phyloP scores from a whole-genome alignment of 106 monocot genomes.

The Dioscorea alata region DNA sequence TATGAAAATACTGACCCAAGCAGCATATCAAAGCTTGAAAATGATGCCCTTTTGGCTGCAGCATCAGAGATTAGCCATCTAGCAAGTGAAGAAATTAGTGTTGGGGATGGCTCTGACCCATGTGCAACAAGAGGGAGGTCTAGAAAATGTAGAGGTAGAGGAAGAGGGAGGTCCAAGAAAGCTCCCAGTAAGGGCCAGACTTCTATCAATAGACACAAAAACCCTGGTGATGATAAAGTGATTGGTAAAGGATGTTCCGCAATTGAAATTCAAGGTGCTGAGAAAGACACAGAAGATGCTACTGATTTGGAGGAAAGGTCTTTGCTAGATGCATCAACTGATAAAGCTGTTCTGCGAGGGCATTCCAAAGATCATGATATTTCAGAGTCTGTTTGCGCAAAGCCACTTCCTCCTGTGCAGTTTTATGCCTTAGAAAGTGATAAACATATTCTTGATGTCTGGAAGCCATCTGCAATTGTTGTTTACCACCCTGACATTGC shows the following conservation, averaged over 20 bases:
- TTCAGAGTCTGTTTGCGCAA: constrained; percentile 18
- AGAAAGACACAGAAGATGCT: constrained; percentile 11
- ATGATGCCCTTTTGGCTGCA: constrained; percentile 75
- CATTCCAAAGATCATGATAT: constrained; percentile 12
- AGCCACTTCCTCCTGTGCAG: constrained; percentile 75
- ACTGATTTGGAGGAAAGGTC: constrained; percentile 3
- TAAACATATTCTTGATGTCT: constrained; percentile 51
- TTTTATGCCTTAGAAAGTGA: constrained; percentile 90
- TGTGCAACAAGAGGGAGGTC: constrained; percentile 1
- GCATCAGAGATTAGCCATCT: constrained; percentile 55
- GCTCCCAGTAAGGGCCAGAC: constrained; percentile 1
- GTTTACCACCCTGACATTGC: constrained; percentile 92
- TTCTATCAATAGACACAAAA: constrained; percentile 22
- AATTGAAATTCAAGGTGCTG: constrained; percentile 2
- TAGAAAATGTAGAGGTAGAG: constrained; percentile 44
- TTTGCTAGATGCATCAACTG: constrained; percentile 1
- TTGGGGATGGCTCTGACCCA: constrained; percentile 14
- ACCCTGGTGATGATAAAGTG: constrained; percentile 11
- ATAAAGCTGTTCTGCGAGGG: constrained; percentile 19
- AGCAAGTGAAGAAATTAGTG: constrained; percentile 30
- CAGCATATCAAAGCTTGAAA: constrained; percentile 68
- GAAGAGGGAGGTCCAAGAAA: constrained; percentile 35
- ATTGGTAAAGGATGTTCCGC: background rate
- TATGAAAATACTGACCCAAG: constrained; percentile 43
- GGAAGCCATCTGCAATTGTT: constrained; percentile 80